A percentile compares a stretch with the other conserved stretches of the same genome.
Conservation (phyloP, 352 stramenopile genomes). For the Phytophthora megakarya region DNA sequence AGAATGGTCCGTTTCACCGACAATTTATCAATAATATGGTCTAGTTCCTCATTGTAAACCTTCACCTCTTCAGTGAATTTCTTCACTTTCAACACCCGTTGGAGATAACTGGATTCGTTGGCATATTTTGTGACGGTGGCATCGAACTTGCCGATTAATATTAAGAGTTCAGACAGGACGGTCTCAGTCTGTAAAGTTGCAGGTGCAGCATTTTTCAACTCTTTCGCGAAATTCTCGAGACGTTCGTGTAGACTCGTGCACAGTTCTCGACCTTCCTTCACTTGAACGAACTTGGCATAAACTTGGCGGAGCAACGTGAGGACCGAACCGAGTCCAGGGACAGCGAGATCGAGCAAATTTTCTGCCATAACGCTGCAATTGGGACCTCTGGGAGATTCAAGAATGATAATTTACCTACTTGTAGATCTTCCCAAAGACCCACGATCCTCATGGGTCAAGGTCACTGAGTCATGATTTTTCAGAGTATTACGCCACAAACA, state of each 20-base stretch:
- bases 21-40: background rate
- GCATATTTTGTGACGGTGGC: background rate
- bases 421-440: too few relatives aligned
- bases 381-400: too few relatives aligned
- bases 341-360: background rate
- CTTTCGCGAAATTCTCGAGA: background rate
- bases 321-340: background rate
- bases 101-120: background rate
- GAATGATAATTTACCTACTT: too few relatives aligned
- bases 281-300: background rate
- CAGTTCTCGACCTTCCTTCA: background rate
- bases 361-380: too few relatives aligned
- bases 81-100: background rate
- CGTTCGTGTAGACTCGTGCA: background rate
- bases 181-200: background rate
- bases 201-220: background rate
- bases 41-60: background rate
- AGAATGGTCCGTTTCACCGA: background rate
- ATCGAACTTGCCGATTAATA: background rate
- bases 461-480: too few relatives aligned
- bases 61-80: background rate
- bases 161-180: background rate
- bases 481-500: too few relatives aligned
- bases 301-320: background rate
- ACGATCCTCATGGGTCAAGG: too few relatives aligned